Conservation (phyloP, 2,329 filamentous ascomycete species). For the Claviceps paspali region DNA sequence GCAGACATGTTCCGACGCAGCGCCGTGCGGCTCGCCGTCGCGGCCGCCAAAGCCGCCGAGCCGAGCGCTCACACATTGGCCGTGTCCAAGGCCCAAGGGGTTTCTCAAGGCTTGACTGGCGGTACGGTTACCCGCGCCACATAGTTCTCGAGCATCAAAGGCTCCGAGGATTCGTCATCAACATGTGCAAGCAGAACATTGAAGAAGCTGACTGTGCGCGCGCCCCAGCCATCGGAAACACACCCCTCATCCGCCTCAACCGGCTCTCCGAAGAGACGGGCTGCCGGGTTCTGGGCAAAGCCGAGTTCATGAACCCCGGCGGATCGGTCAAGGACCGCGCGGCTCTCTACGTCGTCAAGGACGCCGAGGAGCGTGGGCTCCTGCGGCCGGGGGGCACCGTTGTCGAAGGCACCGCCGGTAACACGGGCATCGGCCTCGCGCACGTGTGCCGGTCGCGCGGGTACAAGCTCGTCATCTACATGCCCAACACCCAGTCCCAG, state of each 20-base stretch:
- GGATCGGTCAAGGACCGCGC: slow-evolving; percentile 94
- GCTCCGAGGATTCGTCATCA: not conserved
- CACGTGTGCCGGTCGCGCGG: slow-evolving; percentile 88
- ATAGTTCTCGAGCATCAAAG: too few species aligned
- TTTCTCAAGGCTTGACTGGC: slow-evolving; percentile 65
- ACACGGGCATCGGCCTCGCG: slow-evolving; percentile 93
- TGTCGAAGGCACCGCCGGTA: slow-evolving; percentile 91
- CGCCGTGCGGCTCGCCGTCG: slow-evolving; percentile 49
- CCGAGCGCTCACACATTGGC: slow-evolving; percentile 48
- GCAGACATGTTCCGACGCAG: slow-evolving; percentile 53
- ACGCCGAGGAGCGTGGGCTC: slow-evolving; percentile 79
- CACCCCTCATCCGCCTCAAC: slow-evolving; percentile 82
- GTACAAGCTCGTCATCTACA: slow-evolving; percentile 96
- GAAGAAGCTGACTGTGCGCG: not conserved
- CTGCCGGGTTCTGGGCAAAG: slow-evolving; percentile 89
- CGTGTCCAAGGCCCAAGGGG: slow-evolving; percentile 66
- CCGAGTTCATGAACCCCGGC: slow-evolving; percentile 97
- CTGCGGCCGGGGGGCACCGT: slow-evolving; percentile 80
- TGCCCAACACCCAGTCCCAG: slow-evolving; percentile 97
- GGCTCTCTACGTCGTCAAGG: slow-evolving; percentile 81
- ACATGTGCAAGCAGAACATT: too few species aligned
- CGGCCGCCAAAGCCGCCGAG: slow-evolving; percentile 28
- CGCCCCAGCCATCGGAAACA: slow-evolving; percentile 78
- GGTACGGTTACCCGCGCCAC: too few species aligned
- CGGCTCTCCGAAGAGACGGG: slow-evolving; percentile 78